phyloP scores from a whole-genome alignment of 352 stramenopile genomes.

The Halophytophthora polymorphica region DNA sequence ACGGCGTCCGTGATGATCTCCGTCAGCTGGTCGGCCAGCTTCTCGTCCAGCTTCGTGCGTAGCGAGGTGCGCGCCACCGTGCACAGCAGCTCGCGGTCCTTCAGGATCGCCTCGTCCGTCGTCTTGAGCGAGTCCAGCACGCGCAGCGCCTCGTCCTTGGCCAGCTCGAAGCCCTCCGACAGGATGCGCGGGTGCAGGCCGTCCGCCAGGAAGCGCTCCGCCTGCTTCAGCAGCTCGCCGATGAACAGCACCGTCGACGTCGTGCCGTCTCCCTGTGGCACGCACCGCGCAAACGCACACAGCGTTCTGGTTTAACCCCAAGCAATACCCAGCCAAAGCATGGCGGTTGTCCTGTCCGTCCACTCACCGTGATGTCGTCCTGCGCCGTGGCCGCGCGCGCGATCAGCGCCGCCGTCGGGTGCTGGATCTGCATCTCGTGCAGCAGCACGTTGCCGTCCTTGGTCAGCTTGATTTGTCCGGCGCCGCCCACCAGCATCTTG shows the following conservation, averaged over 20 bases:
- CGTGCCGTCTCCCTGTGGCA: slow-evolving; percentile 93
- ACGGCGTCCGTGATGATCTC: slow-evolving; percentile 98
- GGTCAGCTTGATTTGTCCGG: slow-evolving; percentile 99
- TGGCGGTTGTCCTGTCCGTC: too few species aligned
- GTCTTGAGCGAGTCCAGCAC: slow-evolving; percentile 95
- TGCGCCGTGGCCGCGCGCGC: slow-evolving; percentile 97
- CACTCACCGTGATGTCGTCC: slow-evolving; percentile 85
- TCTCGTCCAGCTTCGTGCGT: slow-evolving; percentile 96
- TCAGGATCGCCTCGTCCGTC: slow-evolving; percentile 66
- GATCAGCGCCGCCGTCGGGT: slow-evolving; percentile 98
- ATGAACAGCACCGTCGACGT: slow-evolving; percentile 98
- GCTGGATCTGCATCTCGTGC: slow-evolving; percentile 99
- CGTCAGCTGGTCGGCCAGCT: slow-evolving; percentile 91
- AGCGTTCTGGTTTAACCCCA: neutral
- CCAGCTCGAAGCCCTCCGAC: slow-evolving; percentile 97
- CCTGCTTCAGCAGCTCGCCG: slow-evolving; percentile 98
- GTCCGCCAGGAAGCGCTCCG: slow-evolving; percentile 95
- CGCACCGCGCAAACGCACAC: neutral
- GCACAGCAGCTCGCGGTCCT: slow-evolving; percentile 94
- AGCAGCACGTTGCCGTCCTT: slow-evolving; percentile 99
- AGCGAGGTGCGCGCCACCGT: slow-evolving; percentile 95
- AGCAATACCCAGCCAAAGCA: neutral
- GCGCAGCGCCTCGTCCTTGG: slow-evolving; percentile 92
- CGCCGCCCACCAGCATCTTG: slow-evolving; percentile 99
- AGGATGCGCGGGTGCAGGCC: slow-evolving; percentile 97